Evolutionary conservation across 352 stramenopile species (phyloP).

Genomic region (Globisporangium lucens): DNA sequence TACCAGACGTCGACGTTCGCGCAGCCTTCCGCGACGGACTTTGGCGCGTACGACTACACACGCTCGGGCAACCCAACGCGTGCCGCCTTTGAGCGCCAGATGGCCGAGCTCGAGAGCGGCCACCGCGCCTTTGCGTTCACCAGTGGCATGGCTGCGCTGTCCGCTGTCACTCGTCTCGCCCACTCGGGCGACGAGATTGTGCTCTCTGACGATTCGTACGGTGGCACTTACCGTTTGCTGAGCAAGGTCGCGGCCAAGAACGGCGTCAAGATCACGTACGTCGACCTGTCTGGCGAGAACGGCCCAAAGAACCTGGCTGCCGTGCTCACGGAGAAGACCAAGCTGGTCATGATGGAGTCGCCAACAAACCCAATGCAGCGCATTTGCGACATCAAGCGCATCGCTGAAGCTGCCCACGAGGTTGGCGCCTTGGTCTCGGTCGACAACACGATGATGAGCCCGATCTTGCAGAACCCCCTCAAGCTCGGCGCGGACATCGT

Average conservation of each 20-base stretch:
- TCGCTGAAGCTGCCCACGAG: constrained; percentile 79
- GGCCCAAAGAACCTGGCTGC: constrained; percentile 61
- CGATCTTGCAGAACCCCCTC: constrained; percentile 94
- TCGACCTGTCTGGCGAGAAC: constrained; percentile 73
- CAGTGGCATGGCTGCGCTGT: constrained; percentile 95
- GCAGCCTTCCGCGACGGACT: constrained; percentile 85
- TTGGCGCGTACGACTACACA: constrained; percentile 93
- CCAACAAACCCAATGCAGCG: constrained; percentile 96
- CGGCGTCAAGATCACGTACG: constrained; percentile 75
- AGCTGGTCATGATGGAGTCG: constrained; percentile 96
- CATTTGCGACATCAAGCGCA: constrained; percentile 90
- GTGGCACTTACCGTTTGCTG: constrained; percentile 93
- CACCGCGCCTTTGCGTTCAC: constrained; percentile 89
- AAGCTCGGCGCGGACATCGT: constrained; percentile 94
- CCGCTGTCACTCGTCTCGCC: constrained; percentile 89
- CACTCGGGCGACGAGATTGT: constrained; percentile 91
- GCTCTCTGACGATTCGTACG: constrained; percentile 94
- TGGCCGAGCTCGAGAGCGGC: constrained; percentile 79
- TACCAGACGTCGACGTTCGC: constrained; percentile 91
- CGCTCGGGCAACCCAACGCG: constrained; percentile 93
- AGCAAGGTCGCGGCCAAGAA: constrained; percentile 85
- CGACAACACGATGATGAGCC: constrained; percentile 96
- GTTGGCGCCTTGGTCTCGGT: constrained; percentile 86
- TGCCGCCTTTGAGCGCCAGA: constrained; percentile 89
- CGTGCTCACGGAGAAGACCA: constrained; percentile 73